Percentiles rank a stretch among this genome's conserved stretches.
Conservation (phyloP, 208 protist genomes). For the Leptomonas pyrrhocoris region DNA sequence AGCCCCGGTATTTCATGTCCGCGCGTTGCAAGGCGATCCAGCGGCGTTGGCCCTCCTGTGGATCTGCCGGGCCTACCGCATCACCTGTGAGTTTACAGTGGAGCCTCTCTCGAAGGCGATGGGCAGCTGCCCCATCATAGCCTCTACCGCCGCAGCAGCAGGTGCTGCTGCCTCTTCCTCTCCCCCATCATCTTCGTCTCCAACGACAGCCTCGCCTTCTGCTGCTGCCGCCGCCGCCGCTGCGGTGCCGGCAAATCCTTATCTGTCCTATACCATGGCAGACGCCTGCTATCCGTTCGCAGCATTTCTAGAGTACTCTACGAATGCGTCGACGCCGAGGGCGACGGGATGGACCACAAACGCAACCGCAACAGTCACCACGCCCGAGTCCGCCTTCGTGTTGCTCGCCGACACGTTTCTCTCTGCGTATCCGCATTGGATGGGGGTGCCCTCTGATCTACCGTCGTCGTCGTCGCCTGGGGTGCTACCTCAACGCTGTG, state of each 20-base stretch:
- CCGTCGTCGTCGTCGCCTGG: neutral
- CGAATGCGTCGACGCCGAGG: neutral
- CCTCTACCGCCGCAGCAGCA: neutral
- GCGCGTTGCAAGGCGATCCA: conserved; percentile 64
- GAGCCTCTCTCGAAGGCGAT: conserved; percentile 54
- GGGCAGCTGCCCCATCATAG: neutral
- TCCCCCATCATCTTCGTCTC: neutral
- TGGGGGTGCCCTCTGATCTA: conserved; percentile 25
- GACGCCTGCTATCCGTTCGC: conserved; percentile 37
- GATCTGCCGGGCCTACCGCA: conserved; percentile 70
- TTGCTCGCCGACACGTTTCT: conserved; percentile 32
- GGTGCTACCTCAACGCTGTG: conserved; percentile 17
- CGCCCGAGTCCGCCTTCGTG: conserved; percentile 32
- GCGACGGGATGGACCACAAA: neutral
- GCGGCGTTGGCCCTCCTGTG: conserved; percentile 71
- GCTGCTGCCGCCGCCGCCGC: neutral
- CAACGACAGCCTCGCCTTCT: neutral
- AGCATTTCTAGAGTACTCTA: conserved; percentile 13
- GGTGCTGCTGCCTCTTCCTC: neutral
- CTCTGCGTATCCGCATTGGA: conserved; percentile 32
- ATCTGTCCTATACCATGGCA: conserved; percentile 35
- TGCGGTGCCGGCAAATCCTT: neutral
- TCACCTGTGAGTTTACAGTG: conserved; percentile 59
- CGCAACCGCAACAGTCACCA: conserved; percentile 22
- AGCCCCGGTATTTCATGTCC: conserved; percentile 44